Percentiles rank a stretch among this genome's conserved stretches.
These are phyloP conservation scores for Piper longum DNA, from an alignment of 164 flowering plant genomes.

Conservation along the genomic window DNA sequence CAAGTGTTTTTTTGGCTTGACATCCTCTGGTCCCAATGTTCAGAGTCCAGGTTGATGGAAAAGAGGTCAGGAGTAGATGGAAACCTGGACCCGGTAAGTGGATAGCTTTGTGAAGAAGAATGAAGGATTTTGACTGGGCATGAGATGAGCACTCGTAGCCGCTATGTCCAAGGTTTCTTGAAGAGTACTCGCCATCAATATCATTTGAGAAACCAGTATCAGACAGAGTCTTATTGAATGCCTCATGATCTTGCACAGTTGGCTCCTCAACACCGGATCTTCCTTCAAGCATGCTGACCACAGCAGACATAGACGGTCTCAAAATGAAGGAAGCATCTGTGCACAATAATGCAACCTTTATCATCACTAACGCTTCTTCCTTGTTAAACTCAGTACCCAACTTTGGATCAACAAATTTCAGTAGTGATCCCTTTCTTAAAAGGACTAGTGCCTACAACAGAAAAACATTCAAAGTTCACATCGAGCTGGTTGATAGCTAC, in stretches of 20 bases:
- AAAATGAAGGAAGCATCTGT: slow-evolving; percentile 57
- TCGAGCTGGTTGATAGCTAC: not conserved
- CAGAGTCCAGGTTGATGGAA: not conserved
- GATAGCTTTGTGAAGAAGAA: not conserved
- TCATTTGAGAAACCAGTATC: not conserved
- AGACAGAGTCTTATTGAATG: not conserved
- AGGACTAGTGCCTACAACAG: slow-evolving; percentile 39
- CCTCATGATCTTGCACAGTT: not conserved
- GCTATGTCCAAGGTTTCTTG: not conserved
- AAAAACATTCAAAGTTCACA: not conserved
- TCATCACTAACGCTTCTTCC: slow-evolving; percentile 45
- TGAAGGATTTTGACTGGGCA: not conserved
- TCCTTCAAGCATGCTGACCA: slow-evolving; percentile 67
- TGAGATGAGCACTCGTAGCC: not conserved
- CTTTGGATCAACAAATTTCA: slow-evolving; percentile 54
- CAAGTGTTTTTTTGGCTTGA: no score
- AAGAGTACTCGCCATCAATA: no score
- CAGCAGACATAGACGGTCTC: slow-evolving; percentile 64
- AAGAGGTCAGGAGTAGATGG: not conserved
- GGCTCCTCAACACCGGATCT: slow-evolving; percentile 2
- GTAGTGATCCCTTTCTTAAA: slow-evolving; percentile 54
- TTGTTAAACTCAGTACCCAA: slow-evolving; percentile 36
- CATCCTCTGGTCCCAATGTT: not conserved
- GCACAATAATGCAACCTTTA: slow-evolving; percentile 51
- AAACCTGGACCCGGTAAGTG: no score